Conservation (phyloP, 441 rosid genomes). For the Bruguiera hainesii region DNA sequence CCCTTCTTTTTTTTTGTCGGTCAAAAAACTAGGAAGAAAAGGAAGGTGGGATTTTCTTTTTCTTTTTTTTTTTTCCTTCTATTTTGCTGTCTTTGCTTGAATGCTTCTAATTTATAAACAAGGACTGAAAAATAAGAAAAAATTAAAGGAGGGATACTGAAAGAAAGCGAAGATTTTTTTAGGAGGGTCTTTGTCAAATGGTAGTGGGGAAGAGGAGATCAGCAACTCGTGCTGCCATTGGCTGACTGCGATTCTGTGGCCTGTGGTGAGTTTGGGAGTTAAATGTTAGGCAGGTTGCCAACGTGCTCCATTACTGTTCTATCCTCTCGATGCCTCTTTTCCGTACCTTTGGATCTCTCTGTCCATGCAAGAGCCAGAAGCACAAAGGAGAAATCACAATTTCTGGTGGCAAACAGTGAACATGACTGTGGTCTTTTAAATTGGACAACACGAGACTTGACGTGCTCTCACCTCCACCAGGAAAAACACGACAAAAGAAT, state of each 20-base stretch:
- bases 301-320: slow-evolving; percentile 48
- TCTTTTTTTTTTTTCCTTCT: background rate
- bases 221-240: slow-evolving; percentile 35
- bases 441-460: background rate
- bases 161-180: background rate
- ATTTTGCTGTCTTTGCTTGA: background rate
- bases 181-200: slow-evolving; percentile 10
- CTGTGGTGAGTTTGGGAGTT: slow-evolving; percentile 1
- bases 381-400: too few relatives aligned
- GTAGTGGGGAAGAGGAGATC: slow-evolving; percentile 39
- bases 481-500: background rate
- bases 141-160: background rate
- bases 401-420: too few relatives aligned
- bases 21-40: background rate
- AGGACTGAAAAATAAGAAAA: background rate
- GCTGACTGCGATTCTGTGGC: slow-evolving; percentile 42
- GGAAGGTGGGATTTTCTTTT: background rate
- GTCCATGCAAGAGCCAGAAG: too few relatives aligned
- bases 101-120: slow-evolving; percentile 1
- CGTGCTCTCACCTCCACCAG: slow-evolving; percentile 21
- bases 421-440: background rate
- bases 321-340: background rate
- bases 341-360: too few relatives aligned
- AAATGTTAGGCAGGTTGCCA: slow-evolving; percentile 10
- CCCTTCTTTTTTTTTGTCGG: background rate